A percentile compares a stretch with the other conserved stretches of the same genome.
These are phyloP conservation scores for Citrullus amarus DNA, from an alignment of 306 rosid species.

Conservation along the genomic window DNA sequence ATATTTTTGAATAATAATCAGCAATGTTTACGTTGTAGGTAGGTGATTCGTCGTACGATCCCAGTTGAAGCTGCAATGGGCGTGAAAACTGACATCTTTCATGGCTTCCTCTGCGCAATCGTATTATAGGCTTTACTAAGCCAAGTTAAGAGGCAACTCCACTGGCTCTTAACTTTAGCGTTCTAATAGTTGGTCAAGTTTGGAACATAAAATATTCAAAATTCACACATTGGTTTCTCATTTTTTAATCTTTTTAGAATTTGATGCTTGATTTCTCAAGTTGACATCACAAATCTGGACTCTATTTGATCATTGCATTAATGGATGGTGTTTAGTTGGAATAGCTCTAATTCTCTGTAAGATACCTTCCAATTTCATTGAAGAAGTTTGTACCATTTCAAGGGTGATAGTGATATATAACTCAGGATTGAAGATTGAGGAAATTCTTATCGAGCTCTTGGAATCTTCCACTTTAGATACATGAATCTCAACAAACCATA, in stretches of 20 bases:
- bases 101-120: neutral
- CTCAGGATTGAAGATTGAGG: neutral
- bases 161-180: neutral
- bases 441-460: neutral
- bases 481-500: neutral
- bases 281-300: neutral
- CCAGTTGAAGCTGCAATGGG: neutral
- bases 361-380: too few species aligned
- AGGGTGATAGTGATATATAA: neutral
- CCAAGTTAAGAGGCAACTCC: neutral
- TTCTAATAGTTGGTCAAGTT: neutral
- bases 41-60: neutral
- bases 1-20: neutral
- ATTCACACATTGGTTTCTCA: neutral
- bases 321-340: neutral
- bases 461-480: neutral
- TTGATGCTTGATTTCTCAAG: neutral
- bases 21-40: neutral
- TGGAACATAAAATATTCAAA: neutral
- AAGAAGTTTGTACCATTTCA: neutral
- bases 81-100: neutral
- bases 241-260: neutral
- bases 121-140: neutral
- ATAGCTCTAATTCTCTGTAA: neutral
- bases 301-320: neutral